Conservation (phyloP, 441 rosid species). For the Kokia cookei region DNA sequence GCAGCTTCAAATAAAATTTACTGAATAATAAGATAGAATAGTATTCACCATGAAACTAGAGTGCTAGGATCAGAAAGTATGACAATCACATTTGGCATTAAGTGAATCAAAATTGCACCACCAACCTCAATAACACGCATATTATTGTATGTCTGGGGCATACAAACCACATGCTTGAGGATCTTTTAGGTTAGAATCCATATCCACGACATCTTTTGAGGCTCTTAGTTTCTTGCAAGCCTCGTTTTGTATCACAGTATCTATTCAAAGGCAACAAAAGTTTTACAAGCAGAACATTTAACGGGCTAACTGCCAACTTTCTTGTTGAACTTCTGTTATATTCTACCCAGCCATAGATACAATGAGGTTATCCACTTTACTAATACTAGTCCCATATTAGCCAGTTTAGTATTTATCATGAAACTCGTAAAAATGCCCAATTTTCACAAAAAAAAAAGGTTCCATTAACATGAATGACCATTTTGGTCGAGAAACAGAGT, state of each 20-base stretch:
- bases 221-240: slow-evolving; percentile 24
- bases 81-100: slow-evolving; percentile 7
- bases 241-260: slow-evolving; percentile 37
- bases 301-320: neutral
- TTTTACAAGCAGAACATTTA: neutral
- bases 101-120: slow-evolving; percentile 8
- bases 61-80: slow-evolving; percentile 1
- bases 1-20: neutral
- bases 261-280: slow-evolving; percentile 18
- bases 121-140: slow-evolving; percentile 72
- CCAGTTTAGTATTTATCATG: neutral
- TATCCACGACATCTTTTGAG: slow-evolving; percentile 45
- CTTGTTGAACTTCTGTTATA: neutral
- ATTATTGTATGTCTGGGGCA: slow-evolving; percentile 59
- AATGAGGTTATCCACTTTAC: neutral
- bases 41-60: slow-evolving; percentile 1
- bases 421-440: neutral
- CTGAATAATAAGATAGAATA: neutral
- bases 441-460: no score
- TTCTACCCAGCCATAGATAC: neutral
- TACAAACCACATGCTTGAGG: slow-evolving; percentile 69
- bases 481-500: neutral
- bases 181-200: slow-evolving; percentile 63
- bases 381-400: neutral
- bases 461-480: neutral